phyloP scores from a whole-genome alignment of 1,139 yeast species.

The Blastobotrys serpentis region DNA sequence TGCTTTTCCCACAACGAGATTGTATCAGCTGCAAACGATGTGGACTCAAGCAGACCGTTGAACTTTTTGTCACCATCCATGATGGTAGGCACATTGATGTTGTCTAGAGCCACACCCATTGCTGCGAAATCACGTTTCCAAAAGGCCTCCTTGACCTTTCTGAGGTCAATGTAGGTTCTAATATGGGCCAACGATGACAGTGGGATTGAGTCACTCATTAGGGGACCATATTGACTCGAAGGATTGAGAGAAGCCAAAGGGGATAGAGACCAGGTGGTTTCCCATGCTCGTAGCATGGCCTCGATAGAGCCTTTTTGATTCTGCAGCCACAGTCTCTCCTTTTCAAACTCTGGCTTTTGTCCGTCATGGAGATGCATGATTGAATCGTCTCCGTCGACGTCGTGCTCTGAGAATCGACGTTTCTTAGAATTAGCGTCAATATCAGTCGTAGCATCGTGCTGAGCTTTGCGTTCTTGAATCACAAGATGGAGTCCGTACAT shows the following conservation, averaged over 20 bases:
- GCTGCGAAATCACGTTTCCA: slow-evolving; percentile 40
- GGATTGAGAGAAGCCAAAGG: slow-evolving; percentile 42
- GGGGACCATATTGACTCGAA: slow-evolving; percentile 38
- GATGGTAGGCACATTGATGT: slow-evolving; percentile 24
- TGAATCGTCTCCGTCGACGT: background rate
- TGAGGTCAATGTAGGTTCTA: slow-evolving; percentile 36
- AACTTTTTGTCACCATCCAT: slow-evolving; percentile 27
- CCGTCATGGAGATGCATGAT: background rate
- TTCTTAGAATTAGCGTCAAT: slow-evolving; percentile 13
- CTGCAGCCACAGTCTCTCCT: slow-evolving; percentile 30
- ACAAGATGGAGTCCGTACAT: slow-evolving; percentile 72
- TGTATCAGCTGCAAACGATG: slow-evolving; percentile 42
- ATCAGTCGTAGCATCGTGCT: slow-evolving; percentile 22
- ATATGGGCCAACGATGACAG: slow-evolving; percentile 41
- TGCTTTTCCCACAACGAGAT: slow-evolving; percentile 43
- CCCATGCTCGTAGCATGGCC: slow-evolving; percentile 40
- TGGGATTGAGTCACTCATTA: slow-evolving; percentile 44
- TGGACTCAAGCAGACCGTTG: slow-evolving; percentile 38
- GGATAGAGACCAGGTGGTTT: slow-evolving; percentile 41
- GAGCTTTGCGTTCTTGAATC: slow-evolving; percentile 44
- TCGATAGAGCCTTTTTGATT: slow-evolving; percentile 30
- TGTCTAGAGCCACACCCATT: slow-evolving; percentile 38
- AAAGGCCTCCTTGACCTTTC: slow-evolving; percentile 37
- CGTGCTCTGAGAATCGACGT: slow-evolving; percentile 7
- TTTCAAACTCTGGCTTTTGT: slow-evolving; percentile 4